Base-by-base conservation (phyloP, 352 stramenopile genomes). In the Elongisporangium anandrum region DNA sequence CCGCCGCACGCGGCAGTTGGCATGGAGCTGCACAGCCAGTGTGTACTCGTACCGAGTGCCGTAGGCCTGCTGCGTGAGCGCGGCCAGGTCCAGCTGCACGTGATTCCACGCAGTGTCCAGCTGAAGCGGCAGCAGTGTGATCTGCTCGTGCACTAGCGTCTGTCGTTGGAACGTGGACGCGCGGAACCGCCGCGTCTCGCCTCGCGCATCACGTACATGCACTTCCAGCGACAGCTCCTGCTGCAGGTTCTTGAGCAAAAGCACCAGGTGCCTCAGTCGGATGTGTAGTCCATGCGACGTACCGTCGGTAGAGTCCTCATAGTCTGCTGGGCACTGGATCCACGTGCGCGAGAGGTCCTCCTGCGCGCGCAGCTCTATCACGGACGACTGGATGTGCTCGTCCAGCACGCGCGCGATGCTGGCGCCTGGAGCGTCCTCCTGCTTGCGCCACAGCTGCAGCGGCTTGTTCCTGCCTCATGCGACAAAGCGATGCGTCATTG, bases 401-500 rank as follows among this genome's bases (percentile, higher is more conserved):
- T 87, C 77, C 54, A 87, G 69, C 56, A 85, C 71, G 17, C 77
- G 73, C 23, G 64, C 50, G 22, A 87, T 65, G 59, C 64, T 73
- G 55, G 54, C 22, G 21, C 34, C 62, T 13, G 61, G 59, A 6
- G 45, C 13, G 47, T 79, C 68, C 50, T 79, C 63, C 26, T 72
- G 68, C 63, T 84, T 87, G 61, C 85, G 73, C 62, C 77, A 87
- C 8, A 87, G 75, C 61, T 81, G 77, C 57, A 87, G 70, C 57
- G 77, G 77, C 53, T 78, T 77, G 24, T 72, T 67, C 3, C 75
- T 85, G 57, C 29, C 16, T 17, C 45, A 9, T 13, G 29, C 4
- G 15, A 20, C 23, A 23, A n/a, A 8, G 16, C 13, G 10, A 10
- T 17, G 20, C 34, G 34, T 3, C 5, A 22, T 6, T 21, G 20